phyloP scores from a whole-genome alignment of 2,329 filamentous ascomycete genomes.

The Elsinoe fawcettii region DNA sequence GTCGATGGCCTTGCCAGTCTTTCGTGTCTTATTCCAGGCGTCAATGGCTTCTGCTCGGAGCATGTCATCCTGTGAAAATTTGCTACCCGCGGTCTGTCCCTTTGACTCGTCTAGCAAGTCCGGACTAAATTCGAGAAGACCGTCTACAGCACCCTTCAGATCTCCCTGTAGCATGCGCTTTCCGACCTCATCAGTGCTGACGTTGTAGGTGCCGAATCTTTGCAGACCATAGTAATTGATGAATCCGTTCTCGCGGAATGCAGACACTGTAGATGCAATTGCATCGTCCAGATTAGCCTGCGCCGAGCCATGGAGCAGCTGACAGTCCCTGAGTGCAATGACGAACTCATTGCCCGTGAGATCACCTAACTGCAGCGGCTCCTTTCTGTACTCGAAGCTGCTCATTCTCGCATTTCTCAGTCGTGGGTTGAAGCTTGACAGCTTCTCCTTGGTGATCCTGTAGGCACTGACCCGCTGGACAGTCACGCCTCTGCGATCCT shows the following conservation, averaged over 20 bases:
- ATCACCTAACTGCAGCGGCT: slow-evolving; percentile 72
- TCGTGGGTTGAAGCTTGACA: slow-evolving; percentile 56
- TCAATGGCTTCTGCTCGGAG: slow-evolving; percentile 71
- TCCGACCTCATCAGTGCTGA: slow-evolving; percentile 79
- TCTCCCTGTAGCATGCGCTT: slow-evolving; percentile 75
- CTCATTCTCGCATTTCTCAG: slow-evolving; percentile 53
- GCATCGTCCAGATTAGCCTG: slow-evolving; percentile 35
- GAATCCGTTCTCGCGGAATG: slow-evolving; percentile 69
- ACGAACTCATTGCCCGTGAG: slow-evolving; percentile 85
- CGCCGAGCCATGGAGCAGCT: slow-evolving; percentile 44
- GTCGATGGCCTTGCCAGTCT: slow-evolving; percentile 49
- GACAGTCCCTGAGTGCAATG: slow-evolving; percentile 81
- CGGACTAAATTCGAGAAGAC: slow-evolving; percentile 64
- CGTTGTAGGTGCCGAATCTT: slow-evolving; percentile 81
- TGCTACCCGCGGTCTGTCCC: slow-evolving; percentile 33
- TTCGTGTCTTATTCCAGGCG: slow-evolving; percentile 55
- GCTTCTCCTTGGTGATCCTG: slow-evolving; percentile 52
- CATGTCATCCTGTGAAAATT: slow-evolving; percentile 66
- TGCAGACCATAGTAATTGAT: slow-evolving; percentile 99
- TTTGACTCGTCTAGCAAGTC: slow-evolving; percentile 52
- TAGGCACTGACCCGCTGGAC: slow-evolving; percentile 69
- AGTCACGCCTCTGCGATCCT: slow-evolving; percentile 80
- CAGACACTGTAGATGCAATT: slow-evolving; percentile 53
- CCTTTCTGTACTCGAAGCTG: slow-evolving; percentile 68
- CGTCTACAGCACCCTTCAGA: slow-evolving; percentile 70